phyloP scores from a whole-genome alignment of 2,329 filamentous ascomycete species.

The Blumeriella jaapii region DNA sequence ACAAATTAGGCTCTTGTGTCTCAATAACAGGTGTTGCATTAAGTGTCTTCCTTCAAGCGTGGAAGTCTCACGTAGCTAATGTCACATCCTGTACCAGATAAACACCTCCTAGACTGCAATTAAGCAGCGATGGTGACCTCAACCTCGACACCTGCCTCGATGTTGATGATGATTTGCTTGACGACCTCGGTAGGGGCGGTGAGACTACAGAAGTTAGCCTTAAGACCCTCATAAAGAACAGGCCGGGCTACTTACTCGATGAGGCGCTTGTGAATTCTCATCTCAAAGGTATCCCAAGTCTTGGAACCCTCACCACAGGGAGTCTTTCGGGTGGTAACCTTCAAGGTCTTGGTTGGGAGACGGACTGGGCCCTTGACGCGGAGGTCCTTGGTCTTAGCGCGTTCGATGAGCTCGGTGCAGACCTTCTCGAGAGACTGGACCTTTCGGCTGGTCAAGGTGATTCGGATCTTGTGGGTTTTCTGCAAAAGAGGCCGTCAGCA shows the following conservation, averaged over 20 bases:
- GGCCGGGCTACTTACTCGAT: slow-evolving; percentile 59
- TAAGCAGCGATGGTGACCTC: slow-evolving; percentile 87
- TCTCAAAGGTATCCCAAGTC: slow-evolving; percentile 98
- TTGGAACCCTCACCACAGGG: slow-evolving; percentile 99
- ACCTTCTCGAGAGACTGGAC: slow-evolving; percentile 95
- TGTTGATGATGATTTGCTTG: slow-evolving; percentile 95
- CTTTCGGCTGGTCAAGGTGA: slow-evolving; percentile 93
- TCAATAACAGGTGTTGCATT: slow-evolving; percentile 11
- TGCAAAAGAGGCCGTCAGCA: slow-evolving; percentile 24
- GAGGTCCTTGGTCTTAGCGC: slow-evolving; percentile 96
- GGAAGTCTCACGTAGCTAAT: slow-evolving; percentile 10
- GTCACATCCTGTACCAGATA: slow-evolving; percentile 1
- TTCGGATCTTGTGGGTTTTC: slow-evolving; percentile 97
- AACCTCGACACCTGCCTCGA: slow-evolving; percentile 86
- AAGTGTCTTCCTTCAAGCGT: slow-evolving; percentile 14
- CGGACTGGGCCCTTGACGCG: slow-evolving; percentile 97
- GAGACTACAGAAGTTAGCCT: slow-evolving; percentile 51
- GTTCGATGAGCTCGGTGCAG: slow-evolving; percentile 95
- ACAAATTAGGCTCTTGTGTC: too few species aligned
- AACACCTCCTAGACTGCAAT: slow-evolving; percentile 18
- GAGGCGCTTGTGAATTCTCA: slow-evolving; percentile 98
- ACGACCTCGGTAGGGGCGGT: slow-evolving; percentile 96
- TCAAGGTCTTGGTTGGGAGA: slow-evolving; percentile 92
- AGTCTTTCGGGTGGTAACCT: slow-evolving; percentile 75
- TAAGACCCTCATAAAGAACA: not conserved